Percentiles rank a stretch among this genome's conserved stretches.
phyloP scores from a whole-genome alignment of 2,329 filamentous ascomycete genomes.

The Cladosporium halotolerans region DNA sequence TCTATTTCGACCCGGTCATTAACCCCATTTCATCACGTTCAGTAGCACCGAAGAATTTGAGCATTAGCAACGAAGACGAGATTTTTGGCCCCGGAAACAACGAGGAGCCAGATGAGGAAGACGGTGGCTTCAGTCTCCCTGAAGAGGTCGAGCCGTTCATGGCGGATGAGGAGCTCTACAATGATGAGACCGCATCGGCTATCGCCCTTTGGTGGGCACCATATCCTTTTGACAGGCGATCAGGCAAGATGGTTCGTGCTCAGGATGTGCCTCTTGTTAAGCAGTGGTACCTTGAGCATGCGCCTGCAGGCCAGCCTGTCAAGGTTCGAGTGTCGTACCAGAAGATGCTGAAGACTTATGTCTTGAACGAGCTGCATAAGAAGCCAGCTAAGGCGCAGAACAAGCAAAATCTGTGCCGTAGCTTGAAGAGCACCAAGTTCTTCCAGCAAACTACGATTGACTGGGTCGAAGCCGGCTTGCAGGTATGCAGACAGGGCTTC shows the following conservation, averaged over 20 bases:
- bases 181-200: conserved; percentile 79
- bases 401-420: conserved; percentile 84
- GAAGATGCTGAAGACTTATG: conserved; percentile 91
- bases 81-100: conserved; percentile 78
- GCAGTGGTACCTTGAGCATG: conserved; percentile 97
- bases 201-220: conserved; percentile 98
- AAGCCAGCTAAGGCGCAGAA: conserved; percentile 92
- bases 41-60: conserved; percentile 90
- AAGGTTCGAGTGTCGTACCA: conserved; percentile 98
- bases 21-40: conserved; percentile 95
- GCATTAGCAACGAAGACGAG: conserved; percentile 84
- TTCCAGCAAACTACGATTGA: conserved; percentile 99
- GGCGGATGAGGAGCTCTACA: conserved; percentile 81
- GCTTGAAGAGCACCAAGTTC: conserved; percentile 93
- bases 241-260: conserved; percentile 90
- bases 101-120: conserved; percentile 62
- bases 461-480: conserved; percentile 97
- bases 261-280: conserved; percentile 96
- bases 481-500: conserved; percentile 96
- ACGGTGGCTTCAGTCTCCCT: conserved; percentile 65
- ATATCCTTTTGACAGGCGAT: conserved; percentile 88
- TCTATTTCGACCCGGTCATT: conserved; percentile 96
- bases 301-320: conserved; percentile 81
- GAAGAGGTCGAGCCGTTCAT: conserved; percentile 79
- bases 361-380: conserved; percentile 94